Evolutionary conservation across 805 yeast species (phyloP), one percentile per base, ranked within the genome.

Genomic region (Citeromyces matritensis): DNA sequence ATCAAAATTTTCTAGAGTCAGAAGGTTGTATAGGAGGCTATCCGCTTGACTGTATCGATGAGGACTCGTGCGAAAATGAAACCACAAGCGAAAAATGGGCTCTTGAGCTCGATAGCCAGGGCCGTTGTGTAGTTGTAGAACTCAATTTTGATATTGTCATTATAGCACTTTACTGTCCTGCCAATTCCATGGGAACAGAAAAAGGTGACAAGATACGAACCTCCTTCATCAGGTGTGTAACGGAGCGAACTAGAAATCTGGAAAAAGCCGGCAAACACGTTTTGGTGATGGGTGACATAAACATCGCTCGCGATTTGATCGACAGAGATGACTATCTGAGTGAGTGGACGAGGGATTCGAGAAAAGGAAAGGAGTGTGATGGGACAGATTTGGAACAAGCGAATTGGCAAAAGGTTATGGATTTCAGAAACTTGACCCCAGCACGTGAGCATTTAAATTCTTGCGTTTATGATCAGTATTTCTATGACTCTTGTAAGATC

Each of bases 21-120:
- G n/a, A n/a, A n/a, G n/a, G n/a, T n/a, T n/a, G n/a, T n/a, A 80
- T 84, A 26, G 94, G 95, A 15, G 93, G 91, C 0, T 85, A 84
- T 43, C 73, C 72, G 2, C n/a, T n/a, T n/a, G n/a, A n/a, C n/a
- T n/a, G n/a, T n/a, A n/a, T n/a, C n/a, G n/a, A n/a, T n/a, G n/a
- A n/a, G n/a, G n/a, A n/a, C n/a, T n/a, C n/a, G n/a, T n/a, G n/a
- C n/a, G 49, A 44, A 11, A 55, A 53, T 3, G 53, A 52, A 4
- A 28, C 27, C 8, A 30, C 31, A 9, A 39, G 47, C 12, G 31
- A 36, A n/a, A 33, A 37, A n/a, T 15, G 15, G 10, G 68, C 59
- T 0, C 36, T 58, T 10, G 51, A 55, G 5, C 42, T 91, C 1
- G 98, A 88, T 46, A 46, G 66, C n/a, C 91, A 91, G 48, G 97